phyloP scores from a whole-genome alignment of 2,329 filamentous ascomycete genomes.

The Blastomyces silverae region DNA sequence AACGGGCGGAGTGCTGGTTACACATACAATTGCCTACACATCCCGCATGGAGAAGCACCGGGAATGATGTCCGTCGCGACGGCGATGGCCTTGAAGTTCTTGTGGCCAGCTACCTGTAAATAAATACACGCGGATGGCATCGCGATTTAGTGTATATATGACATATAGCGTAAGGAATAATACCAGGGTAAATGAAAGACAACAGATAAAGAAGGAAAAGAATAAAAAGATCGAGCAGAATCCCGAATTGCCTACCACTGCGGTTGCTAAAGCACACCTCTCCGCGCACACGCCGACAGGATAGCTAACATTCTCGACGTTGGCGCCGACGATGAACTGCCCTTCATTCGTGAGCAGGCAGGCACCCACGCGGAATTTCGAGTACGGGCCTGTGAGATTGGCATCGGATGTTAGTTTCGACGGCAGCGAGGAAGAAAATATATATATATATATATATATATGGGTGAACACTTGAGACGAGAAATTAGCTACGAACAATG shows the following conservation, averaged over 20 bases:
- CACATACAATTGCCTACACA: conserved; percentile 82
- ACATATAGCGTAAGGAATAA: neutral
- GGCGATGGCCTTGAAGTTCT: conserved; percentile 67
- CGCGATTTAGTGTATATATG: neutral
- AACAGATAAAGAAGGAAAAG: neutral
- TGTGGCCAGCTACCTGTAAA: conserved; percentile 40
- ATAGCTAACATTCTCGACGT: conserved; percentile 89
- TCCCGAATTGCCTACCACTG: conserved; percentile 47
- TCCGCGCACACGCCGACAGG: conserved; percentile 96
- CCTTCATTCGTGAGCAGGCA: conserved; percentile 60
- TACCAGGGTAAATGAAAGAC: neutral
- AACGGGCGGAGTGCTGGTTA: too few relatives aligned
- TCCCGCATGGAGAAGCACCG: conserved; percentile 72
- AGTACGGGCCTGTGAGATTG: conserved; percentile 61
- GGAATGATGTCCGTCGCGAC: conserved; percentile 72
- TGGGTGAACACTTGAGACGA: neutral
- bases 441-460: neutral
- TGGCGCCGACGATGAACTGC: conserved; percentile 64
- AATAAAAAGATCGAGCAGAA: neutral
- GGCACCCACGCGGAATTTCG: conserved; percentile 82
- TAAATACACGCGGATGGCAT: too few relatives aligned
- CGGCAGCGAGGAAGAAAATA: too few relatives aligned
- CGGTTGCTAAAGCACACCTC: conserved; percentile 76
- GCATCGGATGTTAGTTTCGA: conserved; percentile 4
- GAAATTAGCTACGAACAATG: conserved; percentile 57